These are phyloP conservation scores for Coelastrella sp. DNA, from an alignment of 139 green algal genomes.

Conservation along the genomic window DNA sequence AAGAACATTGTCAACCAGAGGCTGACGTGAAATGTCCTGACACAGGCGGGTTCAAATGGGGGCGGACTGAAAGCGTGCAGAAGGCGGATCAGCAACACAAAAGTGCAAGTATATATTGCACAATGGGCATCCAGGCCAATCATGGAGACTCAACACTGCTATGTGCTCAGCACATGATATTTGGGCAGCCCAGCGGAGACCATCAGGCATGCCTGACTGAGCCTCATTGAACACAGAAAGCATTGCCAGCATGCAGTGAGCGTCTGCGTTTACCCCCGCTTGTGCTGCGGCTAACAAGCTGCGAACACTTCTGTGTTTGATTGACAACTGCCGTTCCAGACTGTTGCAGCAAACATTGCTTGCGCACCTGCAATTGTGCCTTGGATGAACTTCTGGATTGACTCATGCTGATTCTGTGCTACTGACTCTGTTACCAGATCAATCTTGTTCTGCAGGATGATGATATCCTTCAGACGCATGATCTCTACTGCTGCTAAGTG, in stretches of 20 bases:
- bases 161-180: too few relatives aligned
- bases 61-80: too few relatives aligned
- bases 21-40: too few relatives aligned
- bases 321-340: background rate
- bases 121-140: background rate
- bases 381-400: slow-evolving; percentile 96
- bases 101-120: background rate
- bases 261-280: too few relatives aligned
- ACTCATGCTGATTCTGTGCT: slow-evolving; percentile 95
- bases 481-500: slow-evolving; percentile 98
- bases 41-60: too few relatives aligned
- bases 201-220: too few relatives aligned
- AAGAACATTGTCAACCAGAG: too few relatives aligned
- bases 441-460: slow-evolving; percentile 84
- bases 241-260: too few relatives aligned
- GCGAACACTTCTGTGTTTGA: background rate
- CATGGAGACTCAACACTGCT: too few relatives aligned
- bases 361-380: slow-evolving; percentile 89
- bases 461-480: slow-evolving; percentile 89
- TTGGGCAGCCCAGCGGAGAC: too few relatives aligned
- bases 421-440: slow-evolving; percentile 95
- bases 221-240: too few relatives aligned
- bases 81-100: too few relatives aligned
- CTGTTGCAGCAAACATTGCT: background rate
- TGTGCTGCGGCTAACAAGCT: background rate